Base-by-base conservation (phyloP, 2,329 filamentous ascomycete genomes). In the Sphaerostilbella broomeana region DNA sequence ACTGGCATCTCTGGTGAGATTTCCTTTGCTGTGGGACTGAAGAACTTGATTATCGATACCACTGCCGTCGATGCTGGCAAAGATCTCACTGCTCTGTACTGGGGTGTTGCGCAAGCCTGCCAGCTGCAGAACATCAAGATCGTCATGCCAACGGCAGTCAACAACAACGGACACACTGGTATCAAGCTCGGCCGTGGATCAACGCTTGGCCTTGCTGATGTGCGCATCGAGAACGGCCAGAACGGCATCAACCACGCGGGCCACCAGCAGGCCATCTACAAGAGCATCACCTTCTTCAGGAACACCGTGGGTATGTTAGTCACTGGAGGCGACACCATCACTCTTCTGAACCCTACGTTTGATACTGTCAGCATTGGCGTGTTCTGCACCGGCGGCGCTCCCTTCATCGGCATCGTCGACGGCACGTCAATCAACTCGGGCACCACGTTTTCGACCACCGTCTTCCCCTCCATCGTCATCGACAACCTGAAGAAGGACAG, bases 111-210 rank as follows among this genome's bases (percentile, higher is more conserved):
- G 2, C 64, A 69, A 43, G 63, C 43, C 6, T 55, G 58, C 1
- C 63, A 68, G 35, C 52, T 68, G 5, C 63, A 65, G 31, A 68
- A 69, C 38, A 50, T 68, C 45, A 62, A 58, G 43, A 68, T 70
- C 38, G 54, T 43, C 12, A 65, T 70, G 62, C 49, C 63, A 2
- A 44, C 42, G 2, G 59, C 64, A 0, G 47, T 36, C 34, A 58
- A 60, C 28, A 58, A 58, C 17, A 47, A 52, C 1, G 64, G 64
- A 1, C 64, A 69, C 46, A 63, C 59, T 4, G 65, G 66, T 22
- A 67, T 69, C 34, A 46, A 44, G 6, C 58, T 68, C n/a, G 58
- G 59, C 1, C 54, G 62, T 13, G 65, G 65, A 4, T 68, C 65
- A 13, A 67, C 64, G 3, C 54, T 68, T 12, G 59, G 53, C 1